Evolutionary conservation across 495 filamentous ascomycete genomes (phyloP).

Genomic region (Filosporella fistucella): DNA sequence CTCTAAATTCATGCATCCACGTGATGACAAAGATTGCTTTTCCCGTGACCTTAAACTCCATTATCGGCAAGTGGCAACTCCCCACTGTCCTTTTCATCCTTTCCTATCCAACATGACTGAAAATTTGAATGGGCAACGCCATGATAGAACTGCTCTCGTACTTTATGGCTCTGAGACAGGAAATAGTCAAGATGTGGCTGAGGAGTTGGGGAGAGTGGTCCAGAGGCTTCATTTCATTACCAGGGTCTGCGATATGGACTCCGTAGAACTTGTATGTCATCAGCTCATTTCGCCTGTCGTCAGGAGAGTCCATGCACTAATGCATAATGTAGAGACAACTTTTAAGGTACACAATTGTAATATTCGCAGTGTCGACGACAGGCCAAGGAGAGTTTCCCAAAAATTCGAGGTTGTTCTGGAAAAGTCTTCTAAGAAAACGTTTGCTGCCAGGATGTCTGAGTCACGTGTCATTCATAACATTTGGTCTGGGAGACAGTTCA

Average conservation of each 20-base stretch:
- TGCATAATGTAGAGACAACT: constrained; percentile 35
- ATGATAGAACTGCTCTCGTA: constrained; percentile 62
- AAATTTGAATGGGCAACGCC: constrained; percentile 19
- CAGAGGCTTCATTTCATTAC: constrained; percentile 75
- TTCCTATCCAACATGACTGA: constrained; percentile 15
- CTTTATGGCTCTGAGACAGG: constrained; percentile 95
- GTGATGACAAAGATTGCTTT: no score
- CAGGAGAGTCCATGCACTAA: constrained; percentile 10
- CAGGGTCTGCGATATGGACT: constrained; percentile 70
- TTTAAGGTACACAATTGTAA: constrained; percentile 52
- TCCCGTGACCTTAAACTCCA: constrained; percentile 15
- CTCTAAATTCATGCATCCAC: constrained; percentile 3
- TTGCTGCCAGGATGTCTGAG: constrained; percentile 66
- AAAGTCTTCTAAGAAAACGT: constrained; percentile 69
- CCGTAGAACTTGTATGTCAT: constrained; percentile 63
- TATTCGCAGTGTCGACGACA: constrained; percentile 86
- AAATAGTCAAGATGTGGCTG: constrained; percentile 83
- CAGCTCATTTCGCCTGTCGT: background rate
- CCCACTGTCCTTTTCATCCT: no score
- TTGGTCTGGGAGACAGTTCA: constrained; percentile 91
- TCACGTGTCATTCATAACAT: constrained; percentile 68
- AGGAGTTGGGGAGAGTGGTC: constrained; percentile 68
- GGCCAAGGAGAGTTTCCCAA: constrained; percentile 89
- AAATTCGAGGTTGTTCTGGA: constrained; percentile 82
- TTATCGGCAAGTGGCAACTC: no score